Base-by-base conservation (phyloP, 495 filamentous ascomycete species). In the Talaromyces adpressus region DNA sequence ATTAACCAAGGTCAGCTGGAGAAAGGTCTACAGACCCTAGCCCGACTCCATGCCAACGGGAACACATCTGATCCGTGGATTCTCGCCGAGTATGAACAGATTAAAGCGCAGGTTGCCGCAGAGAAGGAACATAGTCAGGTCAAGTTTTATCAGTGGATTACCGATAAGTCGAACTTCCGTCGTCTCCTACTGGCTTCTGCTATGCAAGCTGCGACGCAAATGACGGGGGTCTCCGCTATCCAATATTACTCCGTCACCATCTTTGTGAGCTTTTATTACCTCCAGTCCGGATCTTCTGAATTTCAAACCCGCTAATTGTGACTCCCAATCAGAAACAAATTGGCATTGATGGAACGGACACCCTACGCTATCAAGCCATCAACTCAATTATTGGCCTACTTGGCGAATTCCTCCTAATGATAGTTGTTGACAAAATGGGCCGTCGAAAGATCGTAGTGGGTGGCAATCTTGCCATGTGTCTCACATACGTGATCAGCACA, bases 161-260 rank as follows among this genome's bases (percentile, higher is more conserved):
- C 34, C 2, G 12, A 85, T 68, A 77, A 72, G 52, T 80, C 82
- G 3, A 83, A 79, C 23, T 87, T 87, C 72, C 80, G 86, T 34
- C 80, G 86, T 4, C 70, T 88, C 7, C 81, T 88, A 63, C 69
- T 89, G 22, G 83, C 83, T 25, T 80, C 77, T 51, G 71, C 85
- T 0, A 75, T 88, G 45, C 86, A 88, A 69, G 85, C 84, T 11
- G 81, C 81, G 9, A 75, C 82, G 27, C 86, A 89, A 67, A 84
- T 87, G 84, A 87, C 85, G 0, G 85, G 85, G 54, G 84, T 87
- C 8, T 82, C 78, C 4, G 85, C 86, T 4, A 87, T 88, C 66
- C 85, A 89, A 70, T 87, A 89, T 67, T 88, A 84, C 66, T 82
- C 77, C 8, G 81, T 84, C 6, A 76, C 66, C 0, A 87, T 89